Base-by-base conservation (phyloP, 176 grass and related monocot species). In the Aegilops sharonensis region DNA sequence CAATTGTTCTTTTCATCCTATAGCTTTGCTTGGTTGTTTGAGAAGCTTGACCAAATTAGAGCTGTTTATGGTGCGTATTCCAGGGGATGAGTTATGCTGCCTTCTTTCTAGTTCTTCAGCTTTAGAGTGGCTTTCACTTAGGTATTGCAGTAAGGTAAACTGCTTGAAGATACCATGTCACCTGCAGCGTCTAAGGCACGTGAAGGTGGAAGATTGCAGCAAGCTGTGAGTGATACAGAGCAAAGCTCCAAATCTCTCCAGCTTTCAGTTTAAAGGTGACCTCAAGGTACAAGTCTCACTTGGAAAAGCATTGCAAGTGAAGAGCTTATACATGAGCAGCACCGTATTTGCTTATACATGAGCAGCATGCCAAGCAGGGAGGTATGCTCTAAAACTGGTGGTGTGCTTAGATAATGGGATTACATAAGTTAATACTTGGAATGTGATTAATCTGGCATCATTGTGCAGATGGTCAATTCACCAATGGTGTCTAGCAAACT, bases 81-180 rank as follows among this genome's bases (percentile, higher is more conserved):
- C 2, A 5, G 69, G 21, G 37, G 69, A 72, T 4, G 21, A 24
- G 69, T 8, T 72, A 24, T 72, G 69, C 11, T 42, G 69, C 69
- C 21, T 72, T 43, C 10, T 72, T 72, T 72, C 69, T n/a, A 72
- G 21, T 72, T 42, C 69, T 24, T 23, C 69, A 43, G 69, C 69
- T 43, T 72, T 72, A 43, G 69, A 72, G 21, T 11, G 69, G 9
- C 32, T 72, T 72, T 72, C 69, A 43, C 69, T 43, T 1, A 42
- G 23, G 36, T 43, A 7, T 24, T 72, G 69, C 69, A 72, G 3
- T 11, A 72, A 43, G 21, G 21, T 72, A 72, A 42, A 21, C 69
- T 43, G 21, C 69, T 72, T 72, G 37, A 72, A 72, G 69, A 72
- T 72, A 72, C 69, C 69, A 42, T 72, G 69, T 39, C 69, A 72